Evolutionary conservation across 2,329 filamentous ascomycete species (phyloP).

Genomic region (Bipolaris victoriae): DNA sequence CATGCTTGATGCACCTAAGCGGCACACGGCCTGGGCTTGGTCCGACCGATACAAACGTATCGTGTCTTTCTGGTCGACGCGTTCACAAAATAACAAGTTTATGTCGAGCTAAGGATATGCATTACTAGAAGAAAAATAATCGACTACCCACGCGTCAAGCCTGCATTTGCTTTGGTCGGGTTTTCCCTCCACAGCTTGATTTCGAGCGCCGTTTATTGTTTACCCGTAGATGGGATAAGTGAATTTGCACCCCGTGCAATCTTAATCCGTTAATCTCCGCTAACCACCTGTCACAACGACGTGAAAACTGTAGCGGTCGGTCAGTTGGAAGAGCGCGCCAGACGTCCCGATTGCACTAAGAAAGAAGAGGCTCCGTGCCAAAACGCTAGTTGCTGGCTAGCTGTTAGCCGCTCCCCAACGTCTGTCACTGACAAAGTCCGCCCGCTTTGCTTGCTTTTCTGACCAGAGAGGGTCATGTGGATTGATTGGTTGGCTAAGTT

Average conservation of each 20-base stretch:
- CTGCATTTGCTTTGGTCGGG: too few relatives aligned
- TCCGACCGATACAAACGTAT: not conserved
- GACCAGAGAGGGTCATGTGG: not conserved
- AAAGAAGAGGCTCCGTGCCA: not conserved
- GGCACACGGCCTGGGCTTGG: not conserved
- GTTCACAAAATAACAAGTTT: not conserved
- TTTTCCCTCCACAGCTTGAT: too few relatives aligned
- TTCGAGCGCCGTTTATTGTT: too few relatives aligned
- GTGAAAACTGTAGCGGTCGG: not conserved
- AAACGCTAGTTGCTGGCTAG: not conserved
- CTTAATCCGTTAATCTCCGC: not conserved
- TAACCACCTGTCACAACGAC: not conserved
- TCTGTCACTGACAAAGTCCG: not conserved
- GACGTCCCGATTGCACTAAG: not conserved
- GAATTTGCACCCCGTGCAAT: not conserved
- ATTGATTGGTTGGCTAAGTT: not conserved
- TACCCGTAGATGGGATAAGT: too few relatives aligned
- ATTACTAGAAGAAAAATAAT: not conserved
- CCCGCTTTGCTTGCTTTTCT: not conserved
- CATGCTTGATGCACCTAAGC: constrained; percentile 15
- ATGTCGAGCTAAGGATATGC: not conserved
- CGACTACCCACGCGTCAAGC: not conserved
- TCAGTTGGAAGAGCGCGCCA: not conserved
- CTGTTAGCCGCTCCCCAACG: not conserved
- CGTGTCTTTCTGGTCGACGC: not conserved